phyloP scores from a whole-genome alignment of 257 asterid species.

The Solanum clarkiae region DNA sequence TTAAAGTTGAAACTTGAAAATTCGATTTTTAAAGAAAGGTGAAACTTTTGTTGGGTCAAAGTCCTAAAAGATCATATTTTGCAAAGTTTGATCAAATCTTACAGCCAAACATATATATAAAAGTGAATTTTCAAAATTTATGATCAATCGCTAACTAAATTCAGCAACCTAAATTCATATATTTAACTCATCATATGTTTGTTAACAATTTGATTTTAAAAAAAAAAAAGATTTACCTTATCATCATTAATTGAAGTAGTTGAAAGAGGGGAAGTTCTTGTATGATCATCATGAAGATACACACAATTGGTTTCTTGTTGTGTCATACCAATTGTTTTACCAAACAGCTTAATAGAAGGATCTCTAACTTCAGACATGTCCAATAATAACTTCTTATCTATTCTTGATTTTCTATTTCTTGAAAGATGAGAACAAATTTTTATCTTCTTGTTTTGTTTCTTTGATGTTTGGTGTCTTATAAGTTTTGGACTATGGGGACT shows the following conservation, averaged over 20 bases:
- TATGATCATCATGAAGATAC: conserved; percentile 8
- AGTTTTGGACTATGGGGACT: background rate
- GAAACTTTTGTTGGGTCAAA: background rate
- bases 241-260: conserved; percentile 23
- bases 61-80: background rate
- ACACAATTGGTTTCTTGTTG: conserved; percentile 12
- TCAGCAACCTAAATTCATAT: background rate
- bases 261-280: conserved; percentile 13
- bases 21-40: too few relatives aligned
- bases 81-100: background rate
- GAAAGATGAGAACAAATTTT: background rate
- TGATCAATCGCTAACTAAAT: background rate
- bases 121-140: background rate
- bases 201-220: background rate
- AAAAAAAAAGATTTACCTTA: conserved; percentile 26
- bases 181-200: background rate
- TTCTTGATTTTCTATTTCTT: background rate
- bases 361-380: conserved; percentile 46
- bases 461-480: background rate
- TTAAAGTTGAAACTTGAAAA: too few relatives aligned
- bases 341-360: conserved; percentile 57
- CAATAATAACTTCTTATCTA: background rate
- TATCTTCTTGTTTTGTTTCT: background rate
- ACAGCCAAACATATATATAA: background rate
- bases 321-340: conserved; percentile 47